Conservation (phyloP, 768 basidiomycete species). For the Phanerochaete sordida region DNA sequence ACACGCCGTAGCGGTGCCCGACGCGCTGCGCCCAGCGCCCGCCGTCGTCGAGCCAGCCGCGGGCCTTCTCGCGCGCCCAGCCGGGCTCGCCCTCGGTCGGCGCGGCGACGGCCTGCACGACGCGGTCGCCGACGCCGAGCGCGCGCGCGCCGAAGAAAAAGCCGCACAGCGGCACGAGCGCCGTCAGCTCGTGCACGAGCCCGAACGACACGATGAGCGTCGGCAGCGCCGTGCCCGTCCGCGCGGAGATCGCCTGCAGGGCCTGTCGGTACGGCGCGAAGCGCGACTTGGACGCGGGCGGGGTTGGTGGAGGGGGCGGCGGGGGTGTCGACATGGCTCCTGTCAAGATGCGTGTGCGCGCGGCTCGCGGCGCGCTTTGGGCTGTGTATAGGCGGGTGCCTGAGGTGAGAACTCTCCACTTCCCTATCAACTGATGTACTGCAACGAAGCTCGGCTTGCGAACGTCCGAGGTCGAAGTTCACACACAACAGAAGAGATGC, state of each 20-base stretch:
- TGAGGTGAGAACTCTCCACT: background rate
- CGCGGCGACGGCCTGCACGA: slow-evolving; percentile 38
- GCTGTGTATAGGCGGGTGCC: background rate
- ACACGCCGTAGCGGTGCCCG: slow-evolving; percentile 74
- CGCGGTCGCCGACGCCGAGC: slow-evolving; percentile 63
- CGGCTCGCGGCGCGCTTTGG: background rate
- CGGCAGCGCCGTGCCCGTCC: slow-evolving; percentile 72
- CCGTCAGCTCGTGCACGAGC: slow-evolving; percentile 83
- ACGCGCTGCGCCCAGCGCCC: slow-evolving; percentile 66
- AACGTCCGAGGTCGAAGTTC: background rate
- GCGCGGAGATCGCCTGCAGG: slow-evolving; percentile 56
- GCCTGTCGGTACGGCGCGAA: slow-evolving; percentile 50
- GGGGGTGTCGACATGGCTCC: slow-evolving; percentile 19
- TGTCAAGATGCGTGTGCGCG: background rate
- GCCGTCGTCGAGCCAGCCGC: slow-evolving; percentile 74
- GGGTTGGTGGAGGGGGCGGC: background rate
- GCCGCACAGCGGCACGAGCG: slow-evolving; percentile 69
- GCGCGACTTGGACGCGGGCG: slow-evolving; percentile 19
- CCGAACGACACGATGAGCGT: slow-evolving; percentile 78
- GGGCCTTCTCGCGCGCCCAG: slow-evolving; percentile 43
- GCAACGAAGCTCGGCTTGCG: background rate
- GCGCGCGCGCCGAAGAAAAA: slow-evolving; percentile 68
- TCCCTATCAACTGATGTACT: background rate
- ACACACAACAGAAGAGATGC: background rate
- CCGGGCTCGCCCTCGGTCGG: slow-evolving; percentile 15